Percentiles rank a stretch among this genome's conserved stretches.
phyloP scores from a whole-genome alignment of 2,329 filamentous ascomycete species.

The Didymella lethalis region DNA sequence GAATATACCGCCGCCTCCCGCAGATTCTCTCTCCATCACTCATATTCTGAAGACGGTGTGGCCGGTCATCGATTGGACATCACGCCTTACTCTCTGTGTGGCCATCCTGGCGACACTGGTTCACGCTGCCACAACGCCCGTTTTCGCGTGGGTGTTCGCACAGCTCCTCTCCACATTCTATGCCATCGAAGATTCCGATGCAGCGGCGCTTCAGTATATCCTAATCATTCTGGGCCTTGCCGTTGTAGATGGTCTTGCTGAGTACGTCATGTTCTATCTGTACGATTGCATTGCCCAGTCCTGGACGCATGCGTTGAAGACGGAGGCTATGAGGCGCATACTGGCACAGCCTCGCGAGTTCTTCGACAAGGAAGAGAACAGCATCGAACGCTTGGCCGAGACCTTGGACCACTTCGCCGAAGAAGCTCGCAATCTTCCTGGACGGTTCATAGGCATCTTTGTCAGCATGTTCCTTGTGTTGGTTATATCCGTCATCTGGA shows the following conservation, averaged over 20 bases:
- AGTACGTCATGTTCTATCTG: conserved; percentile 72
- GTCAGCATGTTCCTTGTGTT: conserved; percentile 74
- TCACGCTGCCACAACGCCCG: conserved; percentile 72
- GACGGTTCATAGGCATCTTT: conserved; percentile 75
- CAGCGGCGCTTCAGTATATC: conserved; percentile 69
- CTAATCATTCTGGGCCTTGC: conserved; percentile 74
- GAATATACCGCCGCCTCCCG: background rate
- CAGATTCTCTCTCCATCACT: conserved; percentile 48
- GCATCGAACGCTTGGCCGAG: conserved; percentile 69
- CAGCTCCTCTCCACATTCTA: conserved; percentile 77
- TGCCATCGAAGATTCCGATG: conserved; percentile 57
- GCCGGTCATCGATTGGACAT: conserved; percentile 64
- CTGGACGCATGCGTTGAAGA: conserved; percentile 78
- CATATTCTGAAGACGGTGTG: conserved; percentile 74
- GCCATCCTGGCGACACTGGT: conserved; percentile 69
- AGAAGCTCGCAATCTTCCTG: conserved; percentile 84
- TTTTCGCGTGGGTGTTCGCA: conserved; percentile 79
- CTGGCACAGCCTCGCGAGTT: conserved; percentile 79
- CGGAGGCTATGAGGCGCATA: conserved; percentile 72
- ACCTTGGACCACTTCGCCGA: conserved; percentile 83
- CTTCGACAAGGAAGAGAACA: conserved; percentile 76
- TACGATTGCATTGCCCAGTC: conserved; percentile 75
- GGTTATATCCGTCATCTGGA: conserved; percentile 74
- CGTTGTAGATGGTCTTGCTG: conserved; percentile 68
- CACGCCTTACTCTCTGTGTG: conserved; percentile 64